phyloP scores from a whole-genome alignment of 805 yeast genomes.

The Zygotorulaspora sp. region DNA sequence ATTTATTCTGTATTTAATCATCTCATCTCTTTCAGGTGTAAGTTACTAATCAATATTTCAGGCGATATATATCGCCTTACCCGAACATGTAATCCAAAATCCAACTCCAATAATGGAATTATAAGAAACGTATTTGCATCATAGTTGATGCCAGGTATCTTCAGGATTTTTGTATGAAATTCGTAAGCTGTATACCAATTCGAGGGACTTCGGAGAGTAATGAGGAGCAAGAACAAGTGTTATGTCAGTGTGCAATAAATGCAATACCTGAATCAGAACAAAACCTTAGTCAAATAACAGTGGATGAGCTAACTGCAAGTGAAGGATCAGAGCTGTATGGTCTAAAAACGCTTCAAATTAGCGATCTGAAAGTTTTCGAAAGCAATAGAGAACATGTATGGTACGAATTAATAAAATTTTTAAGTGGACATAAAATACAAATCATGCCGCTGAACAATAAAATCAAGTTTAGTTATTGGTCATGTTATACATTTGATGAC shows the following conservation, averaged over 20 bases:
- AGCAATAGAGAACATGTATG: slow-evolving; percentile 16
- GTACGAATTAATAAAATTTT: slow-evolving; percentile 23
- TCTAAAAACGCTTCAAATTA: slow-evolving; percentile 1
- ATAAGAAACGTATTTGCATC: too few relatives aligned
- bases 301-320: slow-evolving; percentile 19
- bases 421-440: slow-evolving; percentile 19
- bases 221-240: slow-evolving; percentile 13
- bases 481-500: slow-evolving; percentile 12
- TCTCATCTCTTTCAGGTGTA: too few relatives aligned
- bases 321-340: slow-evolving; percentile 26
- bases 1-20: too few relatives aligned
- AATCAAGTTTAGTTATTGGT: slow-evolving; percentile 18
- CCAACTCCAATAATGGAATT: too few relatives aligned
- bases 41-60: too few relatives aligned
- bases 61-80: neutral
- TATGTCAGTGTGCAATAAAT: slow-evolving; percentile 14
- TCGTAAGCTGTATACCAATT: slow-evolving; percentile 21
- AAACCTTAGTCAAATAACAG: slow-evolving; percentile 4
- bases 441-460: slow-evolving; percentile 6
- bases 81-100: neutral
- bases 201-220: slow-evolving; percentile 4
- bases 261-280: slow-evolving; percentile 7
- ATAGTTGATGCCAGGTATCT: too few relatives aligned
- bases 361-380: slow-evolving; percentile 14
- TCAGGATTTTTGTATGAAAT: too few relatives aligned